Evolutionary conservation across 257 asterid species (phyloP).

Genomic region (Nicotiana tabacum): DNA sequence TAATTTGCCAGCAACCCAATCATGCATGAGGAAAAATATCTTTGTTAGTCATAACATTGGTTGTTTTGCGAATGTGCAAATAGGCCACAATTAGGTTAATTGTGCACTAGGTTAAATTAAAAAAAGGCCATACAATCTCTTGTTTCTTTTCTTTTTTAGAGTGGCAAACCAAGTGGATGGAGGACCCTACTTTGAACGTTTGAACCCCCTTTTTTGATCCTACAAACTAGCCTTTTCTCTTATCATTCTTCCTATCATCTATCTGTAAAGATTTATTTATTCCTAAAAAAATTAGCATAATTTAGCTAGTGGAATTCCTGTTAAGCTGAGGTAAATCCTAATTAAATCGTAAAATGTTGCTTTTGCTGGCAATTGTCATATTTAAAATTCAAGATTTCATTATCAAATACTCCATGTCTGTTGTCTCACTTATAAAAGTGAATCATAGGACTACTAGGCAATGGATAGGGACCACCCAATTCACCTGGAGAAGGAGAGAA

Average conservation of each 20-base stretch:
- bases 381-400: slow-evolving; percentile 11
- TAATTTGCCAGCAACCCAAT: neutral
- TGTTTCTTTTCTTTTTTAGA: neutral
- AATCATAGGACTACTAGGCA: slow-evolving; percentile 26
- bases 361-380: neutral
- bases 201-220: slow-evolving; percentile 13
- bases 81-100: slow-evolving; percentile 6
- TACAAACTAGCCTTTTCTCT: slow-evolving; percentile 2
- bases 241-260: slow-evolving; percentile 14
- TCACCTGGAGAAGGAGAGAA: slow-evolving; percentile 14
- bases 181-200: slow-evolving; percentile 18
- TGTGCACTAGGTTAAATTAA: neutral
- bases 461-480: slow-evolving; percentile 21
- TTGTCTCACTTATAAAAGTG: slow-evolving; percentile 13
- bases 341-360: neutral
- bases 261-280: slow-evolving; percentile 1
- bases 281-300: neutral
- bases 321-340: neutral
- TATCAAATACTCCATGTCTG: slow-evolving; percentile 12
- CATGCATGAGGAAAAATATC: neutral
- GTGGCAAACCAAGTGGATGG: slow-evolving; percentile 23
- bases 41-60: neutral
- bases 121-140: neutral
- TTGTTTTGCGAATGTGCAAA: neutral
- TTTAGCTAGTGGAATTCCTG: slow-evolving; percentile 21